Percentiles rank a stretch among this genome's conserved stretches.
These are phyloP conservation scores for Cryptococcus sp. DNA, from an alignment of 1,284 basidiomycete genomes.

Conservation along the genomic window DNA sequence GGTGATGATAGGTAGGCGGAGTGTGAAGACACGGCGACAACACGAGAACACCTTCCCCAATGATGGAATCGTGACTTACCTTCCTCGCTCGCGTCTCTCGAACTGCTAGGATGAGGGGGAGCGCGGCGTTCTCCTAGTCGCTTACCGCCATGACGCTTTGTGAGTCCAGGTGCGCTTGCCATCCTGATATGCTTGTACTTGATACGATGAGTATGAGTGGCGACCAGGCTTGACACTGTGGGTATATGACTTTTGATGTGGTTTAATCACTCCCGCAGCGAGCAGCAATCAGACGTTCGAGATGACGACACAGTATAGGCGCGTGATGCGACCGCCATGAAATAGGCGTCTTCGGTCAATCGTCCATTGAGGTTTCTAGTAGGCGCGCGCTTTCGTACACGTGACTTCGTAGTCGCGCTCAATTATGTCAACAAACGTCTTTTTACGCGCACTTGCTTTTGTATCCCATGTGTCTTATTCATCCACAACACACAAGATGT, in stretches of 20 bases:
- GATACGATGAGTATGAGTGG: too few relatives aligned
- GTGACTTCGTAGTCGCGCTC: neutral
- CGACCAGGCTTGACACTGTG: too few relatives aligned
- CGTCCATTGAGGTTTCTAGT: too few relatives aligned
- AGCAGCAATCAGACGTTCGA: neutral
- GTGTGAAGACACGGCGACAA: neutral
- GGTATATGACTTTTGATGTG: neutral
- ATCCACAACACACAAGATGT: conserved; percentile 1
- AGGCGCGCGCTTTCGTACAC: too few relatives aligned
- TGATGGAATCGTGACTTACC: conserved; percentile 24
- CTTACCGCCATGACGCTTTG: conserved; percentile 33
- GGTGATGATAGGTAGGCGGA: neutral
- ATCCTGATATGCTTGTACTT: conserved; percentile 3
- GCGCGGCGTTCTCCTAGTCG: conserved; percentile 29
- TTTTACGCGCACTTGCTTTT: conserved; percentile 16
- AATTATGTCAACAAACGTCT: conserved; percentile 7
- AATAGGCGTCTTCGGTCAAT: neutral
- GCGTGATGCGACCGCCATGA: neutral
- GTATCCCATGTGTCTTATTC: neutral
- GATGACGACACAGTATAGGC: neutral
- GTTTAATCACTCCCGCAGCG: neutral
- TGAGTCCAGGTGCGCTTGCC: conserved; percentile 15
- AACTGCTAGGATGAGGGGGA: conserved; percentile 35
- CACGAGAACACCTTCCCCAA: neutral
- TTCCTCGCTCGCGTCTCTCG: conserved; percentile 52